phyloP scores from a whole-genome alignment of 129 eudicot species.

The Mikania micrantha region DNA sequence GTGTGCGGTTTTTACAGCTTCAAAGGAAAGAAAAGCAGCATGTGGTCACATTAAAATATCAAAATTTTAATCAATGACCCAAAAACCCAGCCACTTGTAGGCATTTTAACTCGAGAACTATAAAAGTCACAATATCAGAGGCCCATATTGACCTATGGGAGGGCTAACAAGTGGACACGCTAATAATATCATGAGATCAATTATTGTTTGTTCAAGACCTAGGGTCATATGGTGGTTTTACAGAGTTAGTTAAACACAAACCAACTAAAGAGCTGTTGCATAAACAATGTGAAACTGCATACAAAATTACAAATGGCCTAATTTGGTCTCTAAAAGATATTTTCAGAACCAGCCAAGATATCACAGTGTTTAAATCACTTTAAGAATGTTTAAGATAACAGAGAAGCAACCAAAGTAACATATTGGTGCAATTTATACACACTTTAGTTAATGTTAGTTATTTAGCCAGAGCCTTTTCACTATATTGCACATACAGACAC shows the following conservation, averaged over 20 bases:
- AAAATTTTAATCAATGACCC: background rate
- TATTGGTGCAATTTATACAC: background rate
- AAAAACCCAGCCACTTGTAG: background rate
- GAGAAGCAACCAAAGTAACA: background rate
- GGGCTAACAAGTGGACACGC: background rate
- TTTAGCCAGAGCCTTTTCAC: too few species aligned
- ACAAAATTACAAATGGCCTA: too few species aligned
- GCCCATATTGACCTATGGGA: background rate
- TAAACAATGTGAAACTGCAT: too few species aligned
- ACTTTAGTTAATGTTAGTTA: background rate
- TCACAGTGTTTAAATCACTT: too few species aligned
- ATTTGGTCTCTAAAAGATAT: background rate
- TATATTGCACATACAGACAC: too few species aligned
- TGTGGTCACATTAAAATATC: background rate
- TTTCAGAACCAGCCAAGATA: too few species aligned
- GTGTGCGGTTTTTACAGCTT: background rate
- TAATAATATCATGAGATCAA: background rate
- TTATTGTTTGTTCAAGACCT: background rate
- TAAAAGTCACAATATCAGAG: background rate
- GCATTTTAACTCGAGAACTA: conserved; percentile 5
- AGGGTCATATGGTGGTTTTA: background rate
- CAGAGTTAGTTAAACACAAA: background rate
- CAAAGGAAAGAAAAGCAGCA: background rate
- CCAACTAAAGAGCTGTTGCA: too few species aligned
- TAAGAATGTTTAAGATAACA: background rate